Percentiles rank a stretch among this genome's conserved stretches.
Conservation (phyloP, 108 stramenopile species). For the Conticribra weissflogii region DNA sequence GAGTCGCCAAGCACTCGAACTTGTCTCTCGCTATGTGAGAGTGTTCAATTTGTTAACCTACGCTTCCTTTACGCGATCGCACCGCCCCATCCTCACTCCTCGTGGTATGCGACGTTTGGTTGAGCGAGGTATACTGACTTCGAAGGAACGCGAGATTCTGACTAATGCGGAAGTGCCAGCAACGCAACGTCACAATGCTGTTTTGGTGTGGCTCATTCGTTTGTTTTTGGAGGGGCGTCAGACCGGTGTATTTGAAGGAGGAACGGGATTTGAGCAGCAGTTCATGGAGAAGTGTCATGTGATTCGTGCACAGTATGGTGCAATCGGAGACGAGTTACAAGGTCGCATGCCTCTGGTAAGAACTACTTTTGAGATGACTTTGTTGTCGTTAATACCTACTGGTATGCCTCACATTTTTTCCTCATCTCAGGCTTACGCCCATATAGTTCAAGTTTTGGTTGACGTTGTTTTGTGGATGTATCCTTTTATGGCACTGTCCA, state of each 20-base stretch:
- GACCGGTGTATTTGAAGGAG: conserved; percentile 82
- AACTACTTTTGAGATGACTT: not conserved
- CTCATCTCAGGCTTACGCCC: conserved; percentile 71
- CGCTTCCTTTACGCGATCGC: conserved; percentile 86
- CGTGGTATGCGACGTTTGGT: conserved; percentile 87
- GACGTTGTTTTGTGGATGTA: conserved; percentile 90
- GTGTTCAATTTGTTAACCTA: conserved; percentile 90
- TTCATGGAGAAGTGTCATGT: conserved; percentile 88
- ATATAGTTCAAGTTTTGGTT: conserved; percentile 88
- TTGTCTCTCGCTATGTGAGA: conserved; percentile 80
- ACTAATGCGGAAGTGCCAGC: conserved; percentile 77
- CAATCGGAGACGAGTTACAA: conserved; percentile 83
- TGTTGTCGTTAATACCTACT: not conserved
- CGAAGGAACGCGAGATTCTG: conserved; percentile 72
- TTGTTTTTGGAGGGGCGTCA: conserved; percentile 76
- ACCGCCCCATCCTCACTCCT: conserved; percentile 89
- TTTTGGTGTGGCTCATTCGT: conserved; percentile 86
- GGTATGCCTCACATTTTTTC: not conserved
- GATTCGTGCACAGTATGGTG: conserved; percentile 83
- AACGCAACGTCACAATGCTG: conserved; percentile 88
- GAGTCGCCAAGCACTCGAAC: conserved; percentile 70
- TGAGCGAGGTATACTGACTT: conserved; percentile 82
- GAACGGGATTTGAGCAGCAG: conserved; percentile 81
- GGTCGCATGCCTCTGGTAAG: conserved; percentile 83
- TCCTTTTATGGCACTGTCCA: conserved; percentile 82